Percentiles rank a stretch among this genome's conserved stretches.
These are phyloP conservation scores for Magnusiomyces paraingens DNA, from an alignment of 1,139 yeast species.

Conservation along the genomic window DNA sequence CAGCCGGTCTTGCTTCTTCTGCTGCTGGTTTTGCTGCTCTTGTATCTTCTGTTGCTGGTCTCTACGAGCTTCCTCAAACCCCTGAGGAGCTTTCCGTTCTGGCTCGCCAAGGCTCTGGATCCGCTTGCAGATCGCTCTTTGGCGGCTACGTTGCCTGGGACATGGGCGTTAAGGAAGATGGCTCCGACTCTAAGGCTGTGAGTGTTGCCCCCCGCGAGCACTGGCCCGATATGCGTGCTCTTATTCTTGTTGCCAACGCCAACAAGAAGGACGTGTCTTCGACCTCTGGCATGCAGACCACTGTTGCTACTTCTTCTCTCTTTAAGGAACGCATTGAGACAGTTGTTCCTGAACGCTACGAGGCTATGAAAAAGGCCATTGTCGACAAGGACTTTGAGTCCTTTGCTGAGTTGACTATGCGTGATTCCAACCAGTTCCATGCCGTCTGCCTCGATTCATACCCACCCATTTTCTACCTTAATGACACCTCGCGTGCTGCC, in stretches of 20 bases:
- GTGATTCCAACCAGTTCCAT: constrained; percentile 94
- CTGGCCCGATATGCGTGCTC: constrained; percentile 93
- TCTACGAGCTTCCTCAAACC: constrained; percentile 74
- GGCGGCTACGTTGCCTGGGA: constrained; percentile 99
- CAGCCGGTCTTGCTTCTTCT: constrained; percentile 95
- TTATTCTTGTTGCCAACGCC: constrained; percentile 86
- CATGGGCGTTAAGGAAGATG: constrained; percentile 71
- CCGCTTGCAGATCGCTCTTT: constrained; percentile 92
- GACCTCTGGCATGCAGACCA: constrained; percentile 92
- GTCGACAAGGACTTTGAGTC: constrained; percentile 59
- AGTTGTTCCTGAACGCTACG: constrained; percentile 82
- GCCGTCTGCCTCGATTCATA: constrained; percentile 91
- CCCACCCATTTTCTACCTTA: constrained; percentile 94
- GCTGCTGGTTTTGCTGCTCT: constrained; percentile 99
- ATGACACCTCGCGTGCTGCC: constrained; percentile 87
- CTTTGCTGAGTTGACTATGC: constrained; percentile 90
- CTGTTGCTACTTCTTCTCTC: constrained; percentile 82
- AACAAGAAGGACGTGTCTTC: constrained; percentile 92
- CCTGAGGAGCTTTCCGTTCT: constrained; percentile 81
- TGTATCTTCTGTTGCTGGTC: constrained; percentile 75
- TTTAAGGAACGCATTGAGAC: constrained; percentile 68
- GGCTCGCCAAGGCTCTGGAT: constrained; percentile 97
- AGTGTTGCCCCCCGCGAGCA: constrained; percentile 77
- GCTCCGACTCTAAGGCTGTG: constrained; percentile 87
- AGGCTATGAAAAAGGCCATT: constrained; percentile 74